Evolutionary conservation across 2,329 filamentous ascomycete genomes (phyloP).

Genomic region (Sphaerulina musiva): DNA sequence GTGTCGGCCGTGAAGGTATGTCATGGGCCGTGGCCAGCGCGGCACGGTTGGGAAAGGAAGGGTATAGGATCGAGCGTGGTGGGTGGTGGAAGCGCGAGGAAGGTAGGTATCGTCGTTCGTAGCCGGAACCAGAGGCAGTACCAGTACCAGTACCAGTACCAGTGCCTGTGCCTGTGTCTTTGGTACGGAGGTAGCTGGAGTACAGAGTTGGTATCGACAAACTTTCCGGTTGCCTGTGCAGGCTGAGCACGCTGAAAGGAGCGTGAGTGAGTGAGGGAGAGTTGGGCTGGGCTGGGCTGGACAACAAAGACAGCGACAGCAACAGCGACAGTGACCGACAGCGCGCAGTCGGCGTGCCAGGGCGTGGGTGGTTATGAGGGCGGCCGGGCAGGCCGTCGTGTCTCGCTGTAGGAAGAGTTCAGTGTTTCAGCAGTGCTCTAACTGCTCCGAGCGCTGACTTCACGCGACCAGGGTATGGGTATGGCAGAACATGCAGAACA

Average conservation of each 20-base stretch:
- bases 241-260: not conserved
- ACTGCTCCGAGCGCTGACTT: not conserved
- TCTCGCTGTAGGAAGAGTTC: not conserved
- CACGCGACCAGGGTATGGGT: not conserved
- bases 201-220: no score
- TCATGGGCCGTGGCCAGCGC: not conserved
- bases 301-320: not conserved
- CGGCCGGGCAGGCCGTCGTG: not conserved
- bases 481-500: not conserved
- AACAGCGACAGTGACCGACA: not conserved
- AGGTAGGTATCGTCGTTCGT: not conserved
- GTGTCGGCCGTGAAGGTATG: not conserved
- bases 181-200: not conserved
- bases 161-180: not conserved
- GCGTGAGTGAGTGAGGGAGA: not conserved
- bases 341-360: not conserved
- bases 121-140: not conserved
- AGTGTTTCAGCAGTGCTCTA: constrained; percentile 2
- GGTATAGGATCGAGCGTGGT: not conserved
- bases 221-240: not conserved
- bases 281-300: not conserved
- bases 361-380: not conserved
- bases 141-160: not conserved
- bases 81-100: not conserved
- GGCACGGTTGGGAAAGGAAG: not conserved